Evolutionary conservation across 1,139 yeast genomes (phyloP).

Genomic region (Geotrichum carabidarum): DNA sequence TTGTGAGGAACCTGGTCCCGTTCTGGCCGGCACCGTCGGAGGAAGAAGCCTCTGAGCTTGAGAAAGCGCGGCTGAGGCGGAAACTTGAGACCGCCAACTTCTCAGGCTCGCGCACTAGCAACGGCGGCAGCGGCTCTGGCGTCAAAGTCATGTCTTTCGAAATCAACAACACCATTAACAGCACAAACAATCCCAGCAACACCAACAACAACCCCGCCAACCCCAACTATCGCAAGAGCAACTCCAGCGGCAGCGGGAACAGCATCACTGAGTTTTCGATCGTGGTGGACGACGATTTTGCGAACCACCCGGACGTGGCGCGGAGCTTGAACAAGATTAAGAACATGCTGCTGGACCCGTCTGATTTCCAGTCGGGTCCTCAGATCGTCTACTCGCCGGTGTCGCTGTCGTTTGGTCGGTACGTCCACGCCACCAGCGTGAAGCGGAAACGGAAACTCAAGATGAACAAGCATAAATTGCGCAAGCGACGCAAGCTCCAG

Average conservation of each 20-base stretch:
- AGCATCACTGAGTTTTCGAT: constrained; percentile 8
- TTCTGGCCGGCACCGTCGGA: constrained; percentile 20
- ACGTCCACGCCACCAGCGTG: constrained; percentile 37
- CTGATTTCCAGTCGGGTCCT: constrained; percentile 1
- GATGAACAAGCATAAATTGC: constrained; percentile 46
- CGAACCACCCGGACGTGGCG: constrained; percentile 7
- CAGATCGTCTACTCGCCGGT: constrained; percentile 18
- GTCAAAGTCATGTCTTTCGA: constrained; percentile 13
- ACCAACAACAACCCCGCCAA: not conserved
- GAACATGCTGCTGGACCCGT: not conserved
- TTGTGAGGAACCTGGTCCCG: constrained; percentile 23
- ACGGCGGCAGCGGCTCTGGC: not conserved
- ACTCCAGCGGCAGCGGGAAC: not conserved
- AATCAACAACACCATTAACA: constrained; percentile 4
- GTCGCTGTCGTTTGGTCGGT: constrained; percentile 17
- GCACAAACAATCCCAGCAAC: not conserved
- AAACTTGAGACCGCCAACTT: not conserved
- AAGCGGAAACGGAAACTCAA: constrained; percentile 43
- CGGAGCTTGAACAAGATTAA: constrained; percentile 7
- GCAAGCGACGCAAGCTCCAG: constrained; percentile 44
- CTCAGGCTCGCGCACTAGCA: not conserved
- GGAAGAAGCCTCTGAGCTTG: constrained; percentile 14
- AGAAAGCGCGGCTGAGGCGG: constrained; percentile 11
- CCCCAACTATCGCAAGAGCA: not conserved
- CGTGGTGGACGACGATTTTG: constrained; percentile 12